These are phyloP conservation scores for Cordyceps fumosorosea DNA, from an alignment of 2,329 filamentous ascomycete genomes.

Conservation along the genomic window DNA sequence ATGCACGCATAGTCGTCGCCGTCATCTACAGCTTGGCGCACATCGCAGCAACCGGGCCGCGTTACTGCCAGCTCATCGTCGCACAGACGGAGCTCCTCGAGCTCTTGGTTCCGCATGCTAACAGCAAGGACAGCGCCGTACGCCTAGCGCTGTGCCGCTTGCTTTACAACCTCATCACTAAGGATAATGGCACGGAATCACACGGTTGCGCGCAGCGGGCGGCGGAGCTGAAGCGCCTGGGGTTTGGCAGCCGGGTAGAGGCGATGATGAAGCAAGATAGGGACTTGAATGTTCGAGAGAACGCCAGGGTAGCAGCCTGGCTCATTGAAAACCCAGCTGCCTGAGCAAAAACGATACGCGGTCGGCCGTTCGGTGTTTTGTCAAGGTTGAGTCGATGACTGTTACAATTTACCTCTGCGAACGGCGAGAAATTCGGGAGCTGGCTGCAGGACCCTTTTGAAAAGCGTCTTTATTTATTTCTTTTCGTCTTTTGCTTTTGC, in stretches of 20 bases:
- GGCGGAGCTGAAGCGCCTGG: conserved; percentile 61
- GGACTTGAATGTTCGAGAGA: conserved; percentile 76
- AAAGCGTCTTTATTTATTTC: not conserved
- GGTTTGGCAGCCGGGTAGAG: conserved; percentile 61
- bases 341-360: not conserved
- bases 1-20: conserved; percentile 65
- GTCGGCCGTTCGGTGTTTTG: not conserved
- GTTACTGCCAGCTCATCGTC: conserved; percentile 71
- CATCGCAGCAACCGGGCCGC: conserved; percentile 73
- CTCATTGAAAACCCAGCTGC: conserved; percentile 51
- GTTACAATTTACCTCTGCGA: too few species aligned
- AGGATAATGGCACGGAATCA: conserved; percentile 65
- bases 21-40: conserved; percentile 82
- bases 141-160: conserved; percentile 76
- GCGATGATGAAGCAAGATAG: conserved; percentile 56
- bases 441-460: not conserved
- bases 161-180: conserved; percentile 77
- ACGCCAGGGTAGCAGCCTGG: conserved; percentile 72
- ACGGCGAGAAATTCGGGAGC: not conserved
- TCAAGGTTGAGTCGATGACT: not conserved
- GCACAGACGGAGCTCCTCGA: conserved; percentile 70
- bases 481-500: not conserved
- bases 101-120: conserved; percentile 66
- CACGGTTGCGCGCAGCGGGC: conserved; percentile 61
- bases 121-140: conserved; percentile 65